phyloP scores from a whole-genome alignment of 1,139 yeast genomes.

The Pichia sp. region DNA sequence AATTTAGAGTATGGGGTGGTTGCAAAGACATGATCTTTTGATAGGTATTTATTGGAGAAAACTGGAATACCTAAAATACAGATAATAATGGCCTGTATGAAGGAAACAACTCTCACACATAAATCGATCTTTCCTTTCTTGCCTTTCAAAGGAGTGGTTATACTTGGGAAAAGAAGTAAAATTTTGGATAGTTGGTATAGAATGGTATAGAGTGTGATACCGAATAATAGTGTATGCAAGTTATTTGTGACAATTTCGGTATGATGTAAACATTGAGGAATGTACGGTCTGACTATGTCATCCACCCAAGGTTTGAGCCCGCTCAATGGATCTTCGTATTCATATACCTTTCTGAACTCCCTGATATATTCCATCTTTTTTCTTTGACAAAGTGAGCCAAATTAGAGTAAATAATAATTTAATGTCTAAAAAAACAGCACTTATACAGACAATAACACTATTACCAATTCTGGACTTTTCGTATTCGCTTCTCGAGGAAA shows the following conservation, averaged over 20 bases:
- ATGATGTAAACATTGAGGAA: constrained; percentile 5
- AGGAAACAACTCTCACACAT: constrained; percentile 84
- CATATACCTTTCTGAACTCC: constrained; percentile 6
- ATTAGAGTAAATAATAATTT: no score
- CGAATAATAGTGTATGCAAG: constrained; percentile 26
- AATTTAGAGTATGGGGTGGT: constrained; percentile 69
- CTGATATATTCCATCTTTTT: constrained; percentile 8
- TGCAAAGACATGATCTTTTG: constrained; percentile 50
- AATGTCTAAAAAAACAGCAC: no score
- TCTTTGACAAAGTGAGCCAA: no score
- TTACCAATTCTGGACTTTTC: no score
- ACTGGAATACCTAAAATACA: constrained; percentile 47
- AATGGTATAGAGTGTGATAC: constrained; percentile 30
- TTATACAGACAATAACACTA: no score
- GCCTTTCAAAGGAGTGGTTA: constrained; percentile 31
- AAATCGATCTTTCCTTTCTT: constrained; percentile 55
- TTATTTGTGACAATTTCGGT: constrained; percentile 24
- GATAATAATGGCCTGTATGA: constrained; percentile 67
- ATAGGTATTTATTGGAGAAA: constrained; percentile 46
- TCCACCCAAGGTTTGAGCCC: constrained; percentile 10
- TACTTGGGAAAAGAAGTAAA: constrained; percentile 30
- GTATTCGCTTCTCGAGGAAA: no score
- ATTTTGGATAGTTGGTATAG: constrained; percentile 36
- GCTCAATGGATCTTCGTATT: constrained; percentile 26
- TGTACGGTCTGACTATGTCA: constrained; percentile 34